Percentiles rank a stretch among this genome's conserved stretches.
phyloP scores from a whole-genome alignment of 1,284 basidiomycete genomes.

The Xerocomus alliaceus region DNA sequence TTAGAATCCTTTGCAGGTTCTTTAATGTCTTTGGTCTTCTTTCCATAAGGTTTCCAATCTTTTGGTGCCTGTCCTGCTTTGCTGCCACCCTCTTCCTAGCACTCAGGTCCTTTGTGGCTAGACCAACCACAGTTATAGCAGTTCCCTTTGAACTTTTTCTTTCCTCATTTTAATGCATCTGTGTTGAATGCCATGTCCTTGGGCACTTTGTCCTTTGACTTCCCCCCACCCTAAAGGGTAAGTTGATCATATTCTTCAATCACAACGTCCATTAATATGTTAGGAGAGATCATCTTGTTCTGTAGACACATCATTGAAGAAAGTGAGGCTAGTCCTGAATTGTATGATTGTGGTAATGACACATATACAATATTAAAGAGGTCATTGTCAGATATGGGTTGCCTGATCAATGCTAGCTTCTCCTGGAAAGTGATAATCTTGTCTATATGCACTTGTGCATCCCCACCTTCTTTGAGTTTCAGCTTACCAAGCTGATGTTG shows the following conservation, averaged over 20 bases:
- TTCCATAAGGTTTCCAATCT: constrained; percentile 1
- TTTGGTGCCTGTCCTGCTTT: constrained; percentile 17
- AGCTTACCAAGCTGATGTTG: not conserved
- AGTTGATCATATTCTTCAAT: not conserved
- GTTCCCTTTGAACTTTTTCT: not conserved
- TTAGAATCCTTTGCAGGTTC: no score
- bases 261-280: not conserved
- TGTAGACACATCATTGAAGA: not conserved
- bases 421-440: not conserved
- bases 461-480: not conserved
- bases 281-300: not conserved
- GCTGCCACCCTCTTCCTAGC: constrained; percentile 18
- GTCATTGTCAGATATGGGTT: not conserved
- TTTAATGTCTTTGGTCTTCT: not conserved
- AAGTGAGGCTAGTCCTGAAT: not conserved
- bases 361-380: not conserved
- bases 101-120: not conserved
- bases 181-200: not conserved
- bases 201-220: not conserved
- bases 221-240: not conserved
- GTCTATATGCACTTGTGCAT: not conserved
- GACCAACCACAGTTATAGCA: constrained; percentile 11
- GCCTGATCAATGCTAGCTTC: not conserved
- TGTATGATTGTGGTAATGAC: not conserved
- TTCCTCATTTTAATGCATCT: not conserved